Evolutionary conservation across 176 grass and related monocot species (phyloP).

Genomic region (Ananas comosus): DNA sequence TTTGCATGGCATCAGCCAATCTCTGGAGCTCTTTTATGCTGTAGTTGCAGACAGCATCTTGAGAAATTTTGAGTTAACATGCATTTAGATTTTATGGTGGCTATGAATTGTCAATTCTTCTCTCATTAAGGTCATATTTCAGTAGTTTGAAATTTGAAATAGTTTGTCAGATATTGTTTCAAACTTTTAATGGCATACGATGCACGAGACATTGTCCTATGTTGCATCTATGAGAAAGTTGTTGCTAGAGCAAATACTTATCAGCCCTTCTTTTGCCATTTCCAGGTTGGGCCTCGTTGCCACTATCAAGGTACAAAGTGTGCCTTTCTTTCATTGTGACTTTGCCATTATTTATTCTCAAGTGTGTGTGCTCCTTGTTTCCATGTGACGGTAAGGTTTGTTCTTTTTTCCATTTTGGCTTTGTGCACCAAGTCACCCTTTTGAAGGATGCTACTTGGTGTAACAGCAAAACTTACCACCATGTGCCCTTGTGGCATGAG

Average conservation of each 20-base stretch:
- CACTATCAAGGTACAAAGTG: slow-evolving; percentile 72
- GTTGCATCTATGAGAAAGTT: neutral
- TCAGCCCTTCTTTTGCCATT: slow-evolving; percentile 8
- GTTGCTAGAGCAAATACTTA: neutral
- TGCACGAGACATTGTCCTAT: neutral
- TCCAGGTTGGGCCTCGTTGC: slow-evolving; percentile 82
- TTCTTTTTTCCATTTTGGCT: no score
- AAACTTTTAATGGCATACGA: neutral
- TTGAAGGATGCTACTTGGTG: no score
- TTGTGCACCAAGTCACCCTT: no score
- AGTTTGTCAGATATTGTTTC: neutral
- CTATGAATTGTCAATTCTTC: neutral
- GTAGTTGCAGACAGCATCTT: neutral
- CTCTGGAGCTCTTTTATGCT: no score
- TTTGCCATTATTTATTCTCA: neutral
- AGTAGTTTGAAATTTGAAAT: neutral
- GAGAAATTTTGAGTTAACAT: neutral
- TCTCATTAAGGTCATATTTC: neutral
- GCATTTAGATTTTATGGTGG: neutral
- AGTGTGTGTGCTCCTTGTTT: neutral
- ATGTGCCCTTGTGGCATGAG: no score
- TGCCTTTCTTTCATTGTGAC: neutral
- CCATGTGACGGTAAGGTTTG: neutral
- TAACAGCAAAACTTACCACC: no score
- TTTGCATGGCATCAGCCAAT: no score